Evolutionary conservation across 257 asterid genomes (phyloP).

Genomic region (Solanum tarijense): DNA sequence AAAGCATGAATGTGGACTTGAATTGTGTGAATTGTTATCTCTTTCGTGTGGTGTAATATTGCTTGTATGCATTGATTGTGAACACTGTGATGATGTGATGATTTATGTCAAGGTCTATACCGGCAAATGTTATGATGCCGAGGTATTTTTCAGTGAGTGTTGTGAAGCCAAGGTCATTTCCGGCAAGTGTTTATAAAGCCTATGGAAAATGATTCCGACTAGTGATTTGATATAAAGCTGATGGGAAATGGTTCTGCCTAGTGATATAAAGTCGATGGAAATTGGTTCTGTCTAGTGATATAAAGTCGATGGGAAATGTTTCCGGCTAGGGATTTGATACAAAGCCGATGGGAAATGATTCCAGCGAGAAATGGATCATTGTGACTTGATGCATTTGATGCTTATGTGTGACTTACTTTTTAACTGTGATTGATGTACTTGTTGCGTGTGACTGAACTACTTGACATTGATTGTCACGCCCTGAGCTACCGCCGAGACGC

Average conservation of each 20-base stretch:
- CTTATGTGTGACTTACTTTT: too few relatives aligned
- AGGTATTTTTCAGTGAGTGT: background rate
- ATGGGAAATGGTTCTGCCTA: background rate
- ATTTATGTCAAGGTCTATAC: background rate
- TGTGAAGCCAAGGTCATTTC: background rate
- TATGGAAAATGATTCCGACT: background rate
- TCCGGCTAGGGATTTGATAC: too few relatives aligned
- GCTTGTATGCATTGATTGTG: background rate
- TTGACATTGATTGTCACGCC: background rate
- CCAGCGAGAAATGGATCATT: background rate
- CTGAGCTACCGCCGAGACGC: too few relatives aligned
- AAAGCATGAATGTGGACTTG: background rate
- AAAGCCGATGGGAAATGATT: background rate
- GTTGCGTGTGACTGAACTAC: background rate
- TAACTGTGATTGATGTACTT: background rate
- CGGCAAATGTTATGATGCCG: too few relatives aligned
- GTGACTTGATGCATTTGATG: background rate
- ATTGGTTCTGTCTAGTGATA: background rate
- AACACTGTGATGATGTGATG: background rate
- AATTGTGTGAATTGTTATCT: too few relatives aligned
- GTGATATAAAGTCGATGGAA: too few relatives aligned
- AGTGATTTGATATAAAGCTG: background rate
- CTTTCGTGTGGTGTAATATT: background rate
- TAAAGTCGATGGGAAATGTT: fast-evolving
- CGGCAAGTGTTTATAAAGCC: background rate